These are phyloP conservation scores for Tulasnella sp. DNA, from an alignment of 768 basidiomycete species.

Conservation along the genomic window DNA sequence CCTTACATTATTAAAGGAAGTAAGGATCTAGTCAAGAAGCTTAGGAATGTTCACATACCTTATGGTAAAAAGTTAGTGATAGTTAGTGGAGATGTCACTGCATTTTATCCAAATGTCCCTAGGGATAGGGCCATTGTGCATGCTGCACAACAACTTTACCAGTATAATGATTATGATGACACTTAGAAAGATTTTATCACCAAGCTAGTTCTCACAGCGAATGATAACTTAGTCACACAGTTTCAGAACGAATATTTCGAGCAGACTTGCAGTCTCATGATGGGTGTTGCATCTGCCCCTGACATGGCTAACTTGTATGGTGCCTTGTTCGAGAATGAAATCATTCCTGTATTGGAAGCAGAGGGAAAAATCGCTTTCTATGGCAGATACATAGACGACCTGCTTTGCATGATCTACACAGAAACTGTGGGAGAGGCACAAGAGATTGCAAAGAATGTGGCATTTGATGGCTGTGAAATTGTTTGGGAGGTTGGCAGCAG, in stretches of 20 bases:
- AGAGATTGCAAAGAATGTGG: background rate
- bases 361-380: slow-evolving; percentile 10
- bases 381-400: slow-evolving; percentile 19
- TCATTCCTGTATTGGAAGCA: background rate
- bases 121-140: slow-evolving; percentile 20
- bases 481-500: background rate
- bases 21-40: background rate
- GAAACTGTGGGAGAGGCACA: background rate
- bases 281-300: slow-evolving; percentile 19
- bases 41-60: background rate
- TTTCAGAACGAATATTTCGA: slow-evolving; percentile 6
- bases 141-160: background rate
- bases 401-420: background rate
- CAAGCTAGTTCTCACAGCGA: background rate
- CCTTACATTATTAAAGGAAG: background rate
- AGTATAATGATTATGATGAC: background rate
- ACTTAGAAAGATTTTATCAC: background rate
- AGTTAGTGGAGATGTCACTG: slow-evolving; percentile 30
- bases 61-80: slow-evolving; percentile 19
- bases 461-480: background rate
- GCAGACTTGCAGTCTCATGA: slow-evolving; percentile 18
- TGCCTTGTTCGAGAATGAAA: background rate
- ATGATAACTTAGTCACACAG: slow-evolving; percentile 1
- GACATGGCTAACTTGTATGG: slow-evolving; percentile 21
- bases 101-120: slow-evolving; percentile 28